Evolutionary conservation across 2,329 filamentous ascomycete genomes (phyloP).

Genomic region (Graphiopsis chlorocephala): DNA sequence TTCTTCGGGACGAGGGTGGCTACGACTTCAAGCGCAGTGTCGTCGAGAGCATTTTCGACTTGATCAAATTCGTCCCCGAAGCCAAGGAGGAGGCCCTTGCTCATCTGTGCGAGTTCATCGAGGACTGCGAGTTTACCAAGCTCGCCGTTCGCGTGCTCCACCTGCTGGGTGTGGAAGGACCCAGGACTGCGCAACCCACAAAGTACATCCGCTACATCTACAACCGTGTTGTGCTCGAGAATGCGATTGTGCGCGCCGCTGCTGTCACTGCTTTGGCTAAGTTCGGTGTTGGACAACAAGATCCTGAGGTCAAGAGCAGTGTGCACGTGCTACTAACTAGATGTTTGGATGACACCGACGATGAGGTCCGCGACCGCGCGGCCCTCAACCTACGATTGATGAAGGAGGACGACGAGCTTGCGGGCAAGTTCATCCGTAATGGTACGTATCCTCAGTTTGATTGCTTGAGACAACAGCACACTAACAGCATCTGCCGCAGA

Average conservation of each 20-base stretch:
- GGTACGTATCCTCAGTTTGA: slow-evolving; percentile 52
- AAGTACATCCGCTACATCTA: slow-evolving; percentile 99
- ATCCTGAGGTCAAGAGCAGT: slow-evolving; percentile 93
- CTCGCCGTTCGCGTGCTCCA: slow-evolving; percentile 92
- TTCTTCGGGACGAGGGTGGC: slow-evolving; percentile 91
- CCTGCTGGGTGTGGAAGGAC: slow-evolving; percentile 88
- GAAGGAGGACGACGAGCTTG: slow-evolving; percentile 77
- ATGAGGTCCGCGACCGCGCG: slow-evolving; percentile 94
- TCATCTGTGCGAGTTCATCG: slow-evolving; percentile 97
- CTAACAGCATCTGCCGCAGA: slow-evolving; percentile 52
- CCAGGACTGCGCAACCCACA: slow-evolving; percentile 90
- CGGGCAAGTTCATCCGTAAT: slow-evolving; percentile 87
- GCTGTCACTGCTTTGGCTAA: slow-evolving; percentile 95
- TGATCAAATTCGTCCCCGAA: slow-evolving; percentile 98
- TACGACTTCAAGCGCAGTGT: slow-evolving; percentile 98
- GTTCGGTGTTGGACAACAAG: slow-evolving; percentile 95
- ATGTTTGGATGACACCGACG: slow-evolving; percentile 94
- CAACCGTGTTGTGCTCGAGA: slow-evolving; percentile 95
- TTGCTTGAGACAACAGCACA: not conserved
- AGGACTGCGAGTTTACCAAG: slow-evolving; percentile 99
- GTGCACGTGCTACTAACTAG: slow-evolving; percentile 88
- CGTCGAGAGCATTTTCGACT: slow-evolving; percentile 97
- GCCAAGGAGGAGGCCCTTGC: slow-evolving; percentile 78
- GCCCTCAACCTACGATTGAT: slow-evolving; percentile 90
- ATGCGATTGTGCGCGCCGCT: slow-evolving; percentile 90